A percentile compares a stretch with the other conserved stretches of the same genome.
phyloP scores from a whole-genome alignment of 768 basidiomycete species.

The Psilocybe subaeruginosa region DNA sequence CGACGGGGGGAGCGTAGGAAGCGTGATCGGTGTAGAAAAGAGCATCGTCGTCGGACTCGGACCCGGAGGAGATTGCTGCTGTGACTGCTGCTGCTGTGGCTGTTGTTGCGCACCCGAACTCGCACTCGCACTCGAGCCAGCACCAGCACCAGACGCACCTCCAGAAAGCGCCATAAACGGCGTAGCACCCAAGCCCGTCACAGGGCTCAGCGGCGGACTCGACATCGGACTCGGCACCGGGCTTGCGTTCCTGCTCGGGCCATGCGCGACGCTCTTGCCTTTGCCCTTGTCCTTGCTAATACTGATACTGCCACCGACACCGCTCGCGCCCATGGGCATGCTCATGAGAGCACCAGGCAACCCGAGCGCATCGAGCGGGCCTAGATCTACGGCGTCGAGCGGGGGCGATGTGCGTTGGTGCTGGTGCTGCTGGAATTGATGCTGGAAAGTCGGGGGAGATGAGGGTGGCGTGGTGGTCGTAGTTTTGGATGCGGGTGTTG shows the following conservation, averaged over 20 bases:
- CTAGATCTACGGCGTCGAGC: constrained; percentile 23
- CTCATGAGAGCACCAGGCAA: constrained; percentile 4
- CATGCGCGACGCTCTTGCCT: not conserved
- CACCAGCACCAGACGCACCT: not conserved
- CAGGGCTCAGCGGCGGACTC: constrained; percentile 7
- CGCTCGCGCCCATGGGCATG: too few relatives aligned
- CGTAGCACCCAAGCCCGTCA: not conserved
- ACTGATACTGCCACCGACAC: not conserved
- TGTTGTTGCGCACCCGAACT: not conserved
- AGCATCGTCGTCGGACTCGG: constrained; percentile 9
- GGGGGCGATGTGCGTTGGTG: constrained; percentile 13
- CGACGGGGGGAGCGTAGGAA: constrained; percentile 1
- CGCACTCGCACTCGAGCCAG: not conserved
- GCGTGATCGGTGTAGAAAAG: constrained; percentile 8
- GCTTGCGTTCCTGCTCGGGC: not conserved
- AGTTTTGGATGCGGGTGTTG: not conserved
- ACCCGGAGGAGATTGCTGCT: not conserved
- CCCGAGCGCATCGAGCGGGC: constrained; percentile 13
- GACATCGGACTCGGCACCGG: constrained; percentile 8
- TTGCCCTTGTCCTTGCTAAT: not conserved
- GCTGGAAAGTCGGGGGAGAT: not conserved
- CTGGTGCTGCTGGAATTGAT: not conserved
- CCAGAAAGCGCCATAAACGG: not conserved
- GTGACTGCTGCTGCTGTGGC: not conserved
- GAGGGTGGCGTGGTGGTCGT: constrained; percentile 7